These are phyloP conservation scores for Cardamine resedifolia DNA, from an alignment of 345 rosid genomes.

Conservation along the genomic window DNA sequence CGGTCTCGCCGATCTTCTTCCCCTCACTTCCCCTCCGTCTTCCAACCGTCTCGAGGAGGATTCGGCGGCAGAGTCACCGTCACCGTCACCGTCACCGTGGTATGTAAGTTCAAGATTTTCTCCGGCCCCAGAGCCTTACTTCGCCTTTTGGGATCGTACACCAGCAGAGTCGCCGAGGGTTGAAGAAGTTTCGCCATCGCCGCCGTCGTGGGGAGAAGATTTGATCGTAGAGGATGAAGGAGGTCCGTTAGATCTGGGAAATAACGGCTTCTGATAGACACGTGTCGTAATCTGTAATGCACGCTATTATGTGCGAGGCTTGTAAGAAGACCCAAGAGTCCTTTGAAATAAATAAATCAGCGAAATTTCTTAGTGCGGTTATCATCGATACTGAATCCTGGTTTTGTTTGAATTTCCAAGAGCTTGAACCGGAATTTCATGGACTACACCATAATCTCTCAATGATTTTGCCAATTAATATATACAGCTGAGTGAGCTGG, in stretches of 20 bases:
- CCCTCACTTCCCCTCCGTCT: conserved; percentile 5
- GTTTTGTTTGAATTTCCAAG: not conserved
- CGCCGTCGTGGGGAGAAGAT: conserved; percentile 33
- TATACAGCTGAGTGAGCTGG: not conserved
- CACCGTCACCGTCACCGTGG: conserved; percentile 29
- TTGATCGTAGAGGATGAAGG: conserved; percentile 24
- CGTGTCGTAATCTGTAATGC: not conserved
- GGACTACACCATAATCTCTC: not conserved
- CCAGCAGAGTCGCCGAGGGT: conserved; percentile 29
- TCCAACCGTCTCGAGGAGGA: conserved; percentile 25
- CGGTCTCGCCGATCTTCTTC: conserved; percentile 39
- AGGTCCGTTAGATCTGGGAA: conserved; percentile 29
- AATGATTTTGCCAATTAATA: not conserved
- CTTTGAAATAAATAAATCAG: not conserved
- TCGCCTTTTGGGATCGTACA: not conserved
- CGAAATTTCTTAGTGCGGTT: not conserved
- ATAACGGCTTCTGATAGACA: conserved; percentile 18
- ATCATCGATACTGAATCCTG: not conserved
- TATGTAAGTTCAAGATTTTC: not conserved
- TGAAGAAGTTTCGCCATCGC: conserved; percentile 30
- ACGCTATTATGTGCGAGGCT: not conserved
- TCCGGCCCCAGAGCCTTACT: conserved; percentile 30
- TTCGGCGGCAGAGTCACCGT: conserved; percentile 30
- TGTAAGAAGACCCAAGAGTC: not conserved
- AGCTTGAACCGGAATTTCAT: not conserved